Conservation (phyloP, 2,329 filamentous ascomycete genomes). For the Fusarium udum region DNA sequence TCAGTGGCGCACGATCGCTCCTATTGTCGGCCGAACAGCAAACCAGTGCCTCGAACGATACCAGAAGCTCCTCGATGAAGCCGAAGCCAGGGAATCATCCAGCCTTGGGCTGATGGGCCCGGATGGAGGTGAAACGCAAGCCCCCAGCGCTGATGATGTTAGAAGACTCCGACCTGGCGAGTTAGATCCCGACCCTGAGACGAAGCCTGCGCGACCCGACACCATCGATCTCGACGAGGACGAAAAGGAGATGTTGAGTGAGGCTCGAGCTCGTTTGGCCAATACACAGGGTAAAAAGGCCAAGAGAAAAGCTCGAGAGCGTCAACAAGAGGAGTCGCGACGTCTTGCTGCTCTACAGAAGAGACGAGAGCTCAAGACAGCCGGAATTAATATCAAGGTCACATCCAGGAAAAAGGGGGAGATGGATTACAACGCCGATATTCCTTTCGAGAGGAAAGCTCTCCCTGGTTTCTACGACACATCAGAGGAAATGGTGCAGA, state of each 20-base stretch:
- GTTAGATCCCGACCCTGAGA: constrained; percentile 96
- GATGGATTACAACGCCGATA: constrained; percentile 99
- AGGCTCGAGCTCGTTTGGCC: constrained; percentile 92
- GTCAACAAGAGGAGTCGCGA: constrained; percentile 93
- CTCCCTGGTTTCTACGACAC: constrained; percentile 94
- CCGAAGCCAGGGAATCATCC: constrained; percentile 87
- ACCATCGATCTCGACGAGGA: constrained; percentile 99
- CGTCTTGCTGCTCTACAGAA: constrained; percentile 92
- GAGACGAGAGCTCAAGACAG: constrained; percentile 93
- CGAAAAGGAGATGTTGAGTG: constrained; percentile 99
- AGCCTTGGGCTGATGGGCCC: constrained; percentile 85
- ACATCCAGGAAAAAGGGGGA: constrained; percentile 90
- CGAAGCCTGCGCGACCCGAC: constrained; percentile 92
- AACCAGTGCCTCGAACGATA: constrained; percentile 98
- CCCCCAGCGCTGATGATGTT: constrained; percentile 92
- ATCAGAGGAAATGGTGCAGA: constrained; percentile 78
- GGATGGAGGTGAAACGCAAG: constrained; percentile 84
- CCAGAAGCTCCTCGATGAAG: constrained; percentile 94
- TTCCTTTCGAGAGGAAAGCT: constrained; percentile 94
- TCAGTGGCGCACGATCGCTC: constrained; percentile 98
- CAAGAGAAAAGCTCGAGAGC: constrained; percentile 94
- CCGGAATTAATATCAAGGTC: constrained; percentile 98
- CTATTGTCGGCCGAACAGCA: constrained; percentile 93
- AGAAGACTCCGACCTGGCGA: constrained; percentile 89
- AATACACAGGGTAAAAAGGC: constrained; percentile 99